phyloP scores from a whole-genome alignment of 2,329 filamentous ascomycete genomes.

The Diaporthe ilicicola region DNA sequence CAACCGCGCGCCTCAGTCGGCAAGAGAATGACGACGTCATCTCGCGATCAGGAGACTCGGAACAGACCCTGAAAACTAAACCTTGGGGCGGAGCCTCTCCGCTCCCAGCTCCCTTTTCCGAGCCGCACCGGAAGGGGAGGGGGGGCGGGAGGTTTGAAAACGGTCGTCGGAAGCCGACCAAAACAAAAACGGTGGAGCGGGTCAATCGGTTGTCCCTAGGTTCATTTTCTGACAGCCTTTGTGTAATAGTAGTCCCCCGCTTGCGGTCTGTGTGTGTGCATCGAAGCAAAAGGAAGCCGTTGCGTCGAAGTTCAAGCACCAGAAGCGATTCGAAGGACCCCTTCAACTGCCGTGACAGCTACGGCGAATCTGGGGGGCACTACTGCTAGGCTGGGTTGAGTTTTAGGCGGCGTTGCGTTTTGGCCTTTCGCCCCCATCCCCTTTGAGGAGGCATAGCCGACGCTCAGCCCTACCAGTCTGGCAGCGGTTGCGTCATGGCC shows the following conservation, averaged over 20 bases:
- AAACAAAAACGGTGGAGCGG: conserved; percentile 16
- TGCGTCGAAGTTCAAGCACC: not conserved
- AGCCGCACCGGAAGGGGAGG: not conserved
- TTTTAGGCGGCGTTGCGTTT: not conserved
- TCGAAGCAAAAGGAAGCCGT: not conserved
- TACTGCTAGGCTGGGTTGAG: not conserved
- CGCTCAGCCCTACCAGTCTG: conserved; percentile 6
- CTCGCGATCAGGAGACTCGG: conserved; percentile 2
- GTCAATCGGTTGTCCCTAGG: not conserved
- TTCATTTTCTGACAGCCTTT: not conserved
- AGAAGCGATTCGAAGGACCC: not conserved
- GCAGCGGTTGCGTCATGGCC: conserved; percentile 4
- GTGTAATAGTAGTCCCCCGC: no score
- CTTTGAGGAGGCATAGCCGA: not conserved
- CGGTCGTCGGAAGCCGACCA: conserved; percentile 9
- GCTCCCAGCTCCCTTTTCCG: not conserved
- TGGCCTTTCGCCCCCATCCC: not conserved
- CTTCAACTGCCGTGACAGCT: conserved; percentile 17
- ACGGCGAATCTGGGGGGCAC: not conserved
- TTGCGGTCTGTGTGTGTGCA: not conserved
- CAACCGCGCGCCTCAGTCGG: not conserved
- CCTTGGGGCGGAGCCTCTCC: not conserved
- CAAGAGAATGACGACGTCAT: conserved; percentile 11
- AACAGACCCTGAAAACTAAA: conserved; percentile 5
- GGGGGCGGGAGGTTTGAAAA: not conserved